Evolutionary conservation across 2,329 filamentous ascomycete genomes (phyloP).

Genomic region (Massarina eburnea): DNA sequence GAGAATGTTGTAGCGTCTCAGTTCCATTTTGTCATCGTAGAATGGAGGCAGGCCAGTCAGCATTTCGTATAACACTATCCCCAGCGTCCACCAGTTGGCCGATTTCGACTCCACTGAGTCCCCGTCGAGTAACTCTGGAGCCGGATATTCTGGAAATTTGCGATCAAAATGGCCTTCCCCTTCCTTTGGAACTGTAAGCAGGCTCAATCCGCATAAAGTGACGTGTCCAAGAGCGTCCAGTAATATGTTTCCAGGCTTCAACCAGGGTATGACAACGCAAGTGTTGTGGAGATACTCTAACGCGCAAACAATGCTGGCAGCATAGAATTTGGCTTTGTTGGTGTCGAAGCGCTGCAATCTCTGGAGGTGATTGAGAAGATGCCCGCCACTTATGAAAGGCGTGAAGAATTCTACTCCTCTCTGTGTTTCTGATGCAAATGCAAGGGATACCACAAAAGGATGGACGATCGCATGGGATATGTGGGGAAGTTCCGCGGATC

Average conservation of each 20-base stretch:
- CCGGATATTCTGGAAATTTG: slow-evolving; percentile 95
- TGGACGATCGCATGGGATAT: background rate
- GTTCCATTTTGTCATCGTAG: slow-evolving; percentile 95
- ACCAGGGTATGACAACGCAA: slow-evolving; percentile 91
- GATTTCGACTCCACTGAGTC: slow-evolving; percentile 98
- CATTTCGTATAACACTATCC: slow-evolving; percentile 97
- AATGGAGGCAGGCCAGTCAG: slow-evolving; percentile 98
- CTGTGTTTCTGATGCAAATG: slow-evolving; percentile 95
- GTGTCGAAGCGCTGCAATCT: slow-evolving; percentile 93
- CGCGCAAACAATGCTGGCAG: slow-evolving; percentile 89
- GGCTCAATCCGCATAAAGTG: slow-evolving; percentile 89
- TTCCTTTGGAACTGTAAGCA: slow-evolving; percentile 92
- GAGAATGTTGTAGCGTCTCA: slow-evolving; percentile 99
- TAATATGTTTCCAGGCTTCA: slow-evolving; percentile 94
- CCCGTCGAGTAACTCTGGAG: slow-evolving; percentile 87
- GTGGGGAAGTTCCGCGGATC: too few species aligned
- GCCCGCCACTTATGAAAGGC: slow-evolving; percentile 96
- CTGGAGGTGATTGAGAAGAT: slow-evolving; percentile 94
- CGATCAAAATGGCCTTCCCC: slow-evolving; percentile 97
- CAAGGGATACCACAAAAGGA: slow-evolving; percentile 92
- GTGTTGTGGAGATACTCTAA: slow-evolving; percentile 91
- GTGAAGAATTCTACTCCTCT: slow-evolving; percentile 95
- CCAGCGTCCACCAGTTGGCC: slow-evolving; percentile 98
- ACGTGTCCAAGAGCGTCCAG: slow-evolving; percentile 94
- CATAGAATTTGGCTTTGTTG: slow-evolving; percentile 92